Percentiles rank a stretch among this genome's conserved stretches.
phyloP scores from a whole-genome alignment of 129 eudicot genomes.

The Heracleum sosnowskyi region DNA sequence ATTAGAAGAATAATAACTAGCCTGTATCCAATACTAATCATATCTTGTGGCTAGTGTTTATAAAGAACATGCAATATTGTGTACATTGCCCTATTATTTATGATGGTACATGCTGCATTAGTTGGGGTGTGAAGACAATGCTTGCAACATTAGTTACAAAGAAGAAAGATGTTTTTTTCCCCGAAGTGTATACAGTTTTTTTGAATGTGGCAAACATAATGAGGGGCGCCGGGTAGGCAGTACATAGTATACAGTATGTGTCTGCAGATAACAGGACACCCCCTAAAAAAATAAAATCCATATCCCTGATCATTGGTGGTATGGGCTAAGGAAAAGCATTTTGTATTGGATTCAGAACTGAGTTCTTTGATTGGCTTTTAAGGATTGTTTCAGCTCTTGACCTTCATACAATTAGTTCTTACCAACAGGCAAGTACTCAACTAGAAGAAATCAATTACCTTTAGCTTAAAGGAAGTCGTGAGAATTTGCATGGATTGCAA shows the following conservation, averaged over 20 bases:
- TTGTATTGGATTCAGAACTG: not conserved
- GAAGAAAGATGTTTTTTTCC: not conserved
- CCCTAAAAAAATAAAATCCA: not conserved
- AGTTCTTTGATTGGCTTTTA: not conserved
- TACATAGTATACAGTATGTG: not conserved
- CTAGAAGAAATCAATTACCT: not conserved
- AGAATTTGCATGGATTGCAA: not conserved
- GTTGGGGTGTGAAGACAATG: not conserved
- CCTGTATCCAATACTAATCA: not conserved
- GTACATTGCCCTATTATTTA: not conserved
- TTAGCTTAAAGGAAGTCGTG: not conserved
- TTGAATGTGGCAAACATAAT: not conserved
- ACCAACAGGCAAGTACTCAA: not conserved
- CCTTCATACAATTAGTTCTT: not conserved
- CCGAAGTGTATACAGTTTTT: not conserved
- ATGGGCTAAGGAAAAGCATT: not conserved
- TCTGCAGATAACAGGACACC: not conserved
- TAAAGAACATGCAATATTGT: not conserved
- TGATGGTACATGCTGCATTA: not conserved
- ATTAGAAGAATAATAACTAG: not conserved
- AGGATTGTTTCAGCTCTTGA: not conserved
- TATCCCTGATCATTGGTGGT: not conserved
- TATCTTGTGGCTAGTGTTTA: not conserved
- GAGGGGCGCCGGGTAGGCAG: not conserved
- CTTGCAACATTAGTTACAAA: not conserved